These are phyloP conservation scores for Xylaria sp. DNA, from an alignment of 2,329 filamentous ascomycete species.

Conservation along the genomic window DNA sequence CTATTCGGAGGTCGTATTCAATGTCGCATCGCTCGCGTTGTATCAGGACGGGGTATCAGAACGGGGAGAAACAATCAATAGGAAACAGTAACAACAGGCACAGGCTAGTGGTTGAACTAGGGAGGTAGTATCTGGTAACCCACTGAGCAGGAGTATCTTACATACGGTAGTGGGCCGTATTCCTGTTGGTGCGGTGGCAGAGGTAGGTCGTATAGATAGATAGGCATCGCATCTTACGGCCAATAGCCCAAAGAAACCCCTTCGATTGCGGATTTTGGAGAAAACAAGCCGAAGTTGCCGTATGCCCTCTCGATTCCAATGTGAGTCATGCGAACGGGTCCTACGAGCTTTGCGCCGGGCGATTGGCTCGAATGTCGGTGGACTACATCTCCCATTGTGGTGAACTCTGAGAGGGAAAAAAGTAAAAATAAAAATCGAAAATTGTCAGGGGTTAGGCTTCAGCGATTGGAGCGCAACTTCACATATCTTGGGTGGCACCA, in stretches of 20 bases:
- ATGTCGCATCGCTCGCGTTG: no score
- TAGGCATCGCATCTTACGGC: not conserved
- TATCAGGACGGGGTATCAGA: no score
- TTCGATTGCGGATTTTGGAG: not conserved
- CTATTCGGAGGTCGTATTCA: not conserved
- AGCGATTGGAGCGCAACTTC: slow-evolving; percentile 9
- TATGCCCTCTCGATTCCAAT: not conserved
- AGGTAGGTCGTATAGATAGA: not conserved
- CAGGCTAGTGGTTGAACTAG: not conserved
- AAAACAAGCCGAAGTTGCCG: slow-evolving; percentile 15
- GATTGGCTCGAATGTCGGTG: not conserved
- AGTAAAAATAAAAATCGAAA: not conserved
- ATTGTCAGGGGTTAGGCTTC: slow-evolving; percentile 11
- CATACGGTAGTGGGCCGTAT: not conserved
- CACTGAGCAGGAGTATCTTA: not conserved
- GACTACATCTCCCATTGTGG: not conserved
- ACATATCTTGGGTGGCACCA: slow-evolving; percentile 13
- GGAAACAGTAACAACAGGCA: not conserved
- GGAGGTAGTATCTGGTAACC: no score
- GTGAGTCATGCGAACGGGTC: not conserved
- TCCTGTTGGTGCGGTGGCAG: not conserved
- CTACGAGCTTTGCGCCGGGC: not conserved
- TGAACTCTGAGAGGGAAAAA: not conserved
- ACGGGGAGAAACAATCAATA: not conserved
- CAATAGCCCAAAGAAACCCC: not conserved